A percentile compares a stretch with the other conserved stretches of the same genome.
Conservation (phyloP, 257 asterid genomes). For the Solanum sitiens region DNA sequence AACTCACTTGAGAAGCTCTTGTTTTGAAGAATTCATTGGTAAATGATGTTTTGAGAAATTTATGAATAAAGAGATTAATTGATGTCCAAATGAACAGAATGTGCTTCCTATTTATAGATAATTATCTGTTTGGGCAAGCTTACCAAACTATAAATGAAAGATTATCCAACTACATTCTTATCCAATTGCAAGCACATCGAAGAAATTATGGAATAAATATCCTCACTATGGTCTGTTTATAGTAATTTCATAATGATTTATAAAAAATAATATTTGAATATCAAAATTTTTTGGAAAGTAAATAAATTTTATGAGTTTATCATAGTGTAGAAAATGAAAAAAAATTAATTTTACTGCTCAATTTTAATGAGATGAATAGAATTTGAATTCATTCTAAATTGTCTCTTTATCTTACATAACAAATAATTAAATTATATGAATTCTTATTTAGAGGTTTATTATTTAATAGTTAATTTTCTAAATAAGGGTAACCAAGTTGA, state of each 20-base stretch:
- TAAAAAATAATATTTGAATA: no score
- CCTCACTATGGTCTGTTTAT: not conserved
- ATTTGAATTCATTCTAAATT: no score
- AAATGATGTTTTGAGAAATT: not conserved
- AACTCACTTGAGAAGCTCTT: not conserved
- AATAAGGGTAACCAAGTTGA: not conserved
- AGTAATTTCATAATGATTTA: no score
- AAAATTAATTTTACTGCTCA: not conserved
- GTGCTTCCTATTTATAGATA: not conserved
- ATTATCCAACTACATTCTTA: not conserved
- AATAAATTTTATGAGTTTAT: no score
- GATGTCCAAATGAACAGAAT: not conserved
- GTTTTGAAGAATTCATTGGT: not conserved
- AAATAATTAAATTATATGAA: no score
- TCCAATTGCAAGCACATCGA: not conserved
- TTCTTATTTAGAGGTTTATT: not conserved
- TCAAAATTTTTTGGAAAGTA: not conserved
- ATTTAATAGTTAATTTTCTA: not conserved
- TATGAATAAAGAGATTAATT: not conserved
- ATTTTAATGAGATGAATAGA: not conserved
- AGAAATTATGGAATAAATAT: no score
- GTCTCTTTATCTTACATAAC: not conserved
- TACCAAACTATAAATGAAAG: not conserved
- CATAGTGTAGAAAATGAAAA: not conserved
- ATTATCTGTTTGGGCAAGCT: not conserved